These are phyloP conservation scores for Populus hybrid DNA, from an alignment of 441 rosid genomes.

Conservation along the genomic window DNA sequence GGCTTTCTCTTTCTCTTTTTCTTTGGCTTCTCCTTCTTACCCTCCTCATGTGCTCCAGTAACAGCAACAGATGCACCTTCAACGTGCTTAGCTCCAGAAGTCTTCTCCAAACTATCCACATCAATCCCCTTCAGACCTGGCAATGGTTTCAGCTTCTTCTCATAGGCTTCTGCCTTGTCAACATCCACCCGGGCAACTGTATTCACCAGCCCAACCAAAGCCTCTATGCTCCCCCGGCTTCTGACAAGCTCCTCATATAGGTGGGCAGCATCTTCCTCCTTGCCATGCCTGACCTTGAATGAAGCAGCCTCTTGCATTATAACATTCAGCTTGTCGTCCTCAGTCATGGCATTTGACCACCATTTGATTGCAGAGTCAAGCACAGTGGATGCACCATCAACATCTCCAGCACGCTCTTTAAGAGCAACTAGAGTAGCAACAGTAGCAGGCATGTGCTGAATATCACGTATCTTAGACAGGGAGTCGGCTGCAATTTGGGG, in stretches of 20 bases:
- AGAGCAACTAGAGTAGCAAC: constrained; percentile 87
- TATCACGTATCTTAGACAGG: constrained; percentile 62
- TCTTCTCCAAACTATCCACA: constrained; percentile 74
- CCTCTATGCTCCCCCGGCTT: constrained; percentile 62
- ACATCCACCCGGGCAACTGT: constrained; percentile 74
- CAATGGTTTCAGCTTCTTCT: constrained; percentile 73
- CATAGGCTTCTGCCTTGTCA: constrained; percentile 81
- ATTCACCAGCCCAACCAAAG: constrained; percentile 75
- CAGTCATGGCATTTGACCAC: constrained; percentile 91
- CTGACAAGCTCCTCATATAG: constrained; percentile 83
- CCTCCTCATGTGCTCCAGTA: constrained; percentile 47
- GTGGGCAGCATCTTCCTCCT: constrained; percentile 71
- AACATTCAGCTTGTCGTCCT: constrained; percentile 59
- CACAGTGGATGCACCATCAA: constrained; percentile 65
- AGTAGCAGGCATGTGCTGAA: constrained; percentile 85
- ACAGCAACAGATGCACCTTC: constrained; percentile 40
- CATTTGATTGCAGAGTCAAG: constrained; percentile 76
- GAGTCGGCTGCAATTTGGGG: constrained; percentile 80
- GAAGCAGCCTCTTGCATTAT: constrained; percentile 93
- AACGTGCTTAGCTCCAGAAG: constrained; percentile 80
- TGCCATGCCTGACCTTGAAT: constrained; percentile 86
- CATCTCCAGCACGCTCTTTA: constrained; percentile 88
- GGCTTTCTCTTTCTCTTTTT: constrained; percentile 97
- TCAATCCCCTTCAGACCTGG: constrained; percentile 70
- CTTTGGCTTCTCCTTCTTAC: constrained; percentile 78